These are phyloP conservation scores for Linum tenue DNA, from an alignment of 345 rosid genomes.

Conservation along the genomic window DNA sequence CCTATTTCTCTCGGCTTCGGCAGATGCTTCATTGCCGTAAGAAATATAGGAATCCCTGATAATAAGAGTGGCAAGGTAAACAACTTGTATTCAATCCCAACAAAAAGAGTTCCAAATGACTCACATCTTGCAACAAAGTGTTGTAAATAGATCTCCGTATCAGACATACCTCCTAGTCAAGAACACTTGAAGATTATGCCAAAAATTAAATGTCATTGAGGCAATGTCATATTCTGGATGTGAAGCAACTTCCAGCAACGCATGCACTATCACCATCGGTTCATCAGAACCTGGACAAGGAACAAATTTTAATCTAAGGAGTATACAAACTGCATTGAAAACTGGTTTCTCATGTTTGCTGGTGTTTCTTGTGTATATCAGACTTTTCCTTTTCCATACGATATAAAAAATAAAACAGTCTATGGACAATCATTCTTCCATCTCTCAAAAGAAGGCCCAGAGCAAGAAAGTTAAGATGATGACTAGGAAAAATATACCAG, in stretches of 20 bases:
- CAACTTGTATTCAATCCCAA: slow-evolving; percentile 5
- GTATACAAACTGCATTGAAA: neutral
- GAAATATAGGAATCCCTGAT: slow-evolving; percentile 68
- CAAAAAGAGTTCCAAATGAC: neutral
- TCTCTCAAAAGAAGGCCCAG: neutral
- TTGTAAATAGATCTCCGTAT: slow-evolving; percentile 9
- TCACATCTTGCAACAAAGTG: neutral
- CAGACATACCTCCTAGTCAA: slow-evolving; percentile 67
- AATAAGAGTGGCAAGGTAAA: slow-evolving; percentile 20
- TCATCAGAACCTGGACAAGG: slow-evolving; percentile 64
- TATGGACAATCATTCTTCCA: neutral
- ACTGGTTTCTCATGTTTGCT: neutral
- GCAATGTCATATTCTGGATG: slow-evolving; percentile 95
- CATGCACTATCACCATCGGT: slow-evolving; percentile 77
- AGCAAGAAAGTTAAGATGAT: neutral
- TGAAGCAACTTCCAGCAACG: slow-evolving; percentile 84
- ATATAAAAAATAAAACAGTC: neutral
- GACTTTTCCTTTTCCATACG: neutral
- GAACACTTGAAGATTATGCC: slow-evolving; percentile 93
- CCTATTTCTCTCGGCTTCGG: slow-evolving; percentile 77
- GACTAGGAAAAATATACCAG: slow-evolving; percentile 36
- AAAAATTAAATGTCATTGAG: slow-evolving; percentile 97
- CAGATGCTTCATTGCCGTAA: slow-evolving; percentile 55
- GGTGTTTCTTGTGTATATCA: neutral
- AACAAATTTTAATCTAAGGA: neutral